phyloP scores from a whole-genome alignment of 768 basidiomycete species.

The Amanita thiersii region DNA sequence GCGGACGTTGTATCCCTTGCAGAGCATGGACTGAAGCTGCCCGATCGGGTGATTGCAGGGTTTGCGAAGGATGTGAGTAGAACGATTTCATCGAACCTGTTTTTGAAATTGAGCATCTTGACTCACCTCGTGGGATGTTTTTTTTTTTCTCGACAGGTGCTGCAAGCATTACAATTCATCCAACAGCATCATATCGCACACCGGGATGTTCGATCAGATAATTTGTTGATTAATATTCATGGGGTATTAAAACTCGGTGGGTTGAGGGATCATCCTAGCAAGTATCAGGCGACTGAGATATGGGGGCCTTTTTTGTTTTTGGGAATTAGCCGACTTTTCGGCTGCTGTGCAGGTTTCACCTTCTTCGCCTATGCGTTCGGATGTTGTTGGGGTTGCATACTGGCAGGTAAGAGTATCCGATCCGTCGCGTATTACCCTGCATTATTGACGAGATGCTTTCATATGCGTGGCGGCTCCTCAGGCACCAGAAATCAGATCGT shows the following conservation, averaged over 20 bases:
- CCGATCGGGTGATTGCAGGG: conserved; percentile 63
- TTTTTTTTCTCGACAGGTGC: conserved; percentile 32
- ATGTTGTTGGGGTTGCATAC: conserved; percentile 64
- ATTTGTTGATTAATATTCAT: conserved; percentile 59
- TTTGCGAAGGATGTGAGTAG: conserved; percentile 70
- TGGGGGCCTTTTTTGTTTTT: neutral
- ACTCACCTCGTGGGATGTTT: too few species aligned
- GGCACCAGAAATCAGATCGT: conserved; percentile 75
- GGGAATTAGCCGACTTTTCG: conserved; percentile 65
- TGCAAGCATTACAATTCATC: conserved; percentile 60
- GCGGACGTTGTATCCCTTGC: conserved; percentile 71
- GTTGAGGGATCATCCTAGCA: conserved; percentile 16
- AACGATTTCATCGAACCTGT: conserved; percentile 4
- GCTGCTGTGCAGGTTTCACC: conserved; percentile 54
- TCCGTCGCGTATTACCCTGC: neutral
- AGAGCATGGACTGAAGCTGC: conserved; percentile 51
- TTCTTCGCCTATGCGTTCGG: conserved; percentile 43
- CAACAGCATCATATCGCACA: conserved; percentile 65
- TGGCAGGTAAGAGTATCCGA: conserved; percentile 57
- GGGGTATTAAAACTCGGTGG: conserved; percentile 72
- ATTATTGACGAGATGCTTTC: neutral
- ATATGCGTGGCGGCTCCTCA: conserved; percentile 15
- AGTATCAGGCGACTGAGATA: neutral
- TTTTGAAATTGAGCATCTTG: conserved; percentile 6
- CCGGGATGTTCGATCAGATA: conserved; percentile 80